Evolutionary conservation across 768 basidiomycete genomes (phyloP), one percentile per base, ranked within the genome.

Genomic region (Russula earlei): DNA sequence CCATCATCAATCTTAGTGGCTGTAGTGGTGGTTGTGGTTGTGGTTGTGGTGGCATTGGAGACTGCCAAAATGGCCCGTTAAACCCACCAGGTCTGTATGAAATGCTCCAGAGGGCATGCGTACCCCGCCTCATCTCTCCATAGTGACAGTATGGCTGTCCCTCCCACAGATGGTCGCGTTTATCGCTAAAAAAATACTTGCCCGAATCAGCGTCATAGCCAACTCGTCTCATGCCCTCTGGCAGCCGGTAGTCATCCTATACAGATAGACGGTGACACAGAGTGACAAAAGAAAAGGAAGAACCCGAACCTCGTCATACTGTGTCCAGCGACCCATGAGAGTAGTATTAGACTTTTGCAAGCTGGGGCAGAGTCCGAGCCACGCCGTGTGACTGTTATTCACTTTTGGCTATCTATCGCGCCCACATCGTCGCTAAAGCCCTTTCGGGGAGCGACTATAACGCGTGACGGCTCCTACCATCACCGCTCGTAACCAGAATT

Each of bases 161-260:
- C 63, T 31, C 29, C 29, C 29, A 81, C 58, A 68, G 66, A 7
- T 66, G 69, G 12, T 85, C 85, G 42, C 74, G 75, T 5, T 52
- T 53, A 66, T 81, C 80, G 25, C 76, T 74, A 69, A 82, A 89
- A 65, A 76, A 75, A 71, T 88, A 88, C 47, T 76, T 71, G 47
- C 78, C 77, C 2, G 76, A 74, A 71, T 89, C 87, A 5, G 82
- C 71, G 68, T 90, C 87, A 64, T 89, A 89, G 12, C 86, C 87
- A 53, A 85, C 78, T 34, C 87, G 80, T 58, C 79, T 71, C 66
- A 77, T 69, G 29, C 29, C 78, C 47, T 73, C 73, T 1, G 77
- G 77, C 46, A 79, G 73, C 58, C 78, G 72, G 61, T 77, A 75
- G n/a, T 70, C 69, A 57, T 79, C 78, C 78, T 79, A 55, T 12